phyloP scores from a whole-genome alignment of 495 filamentous ascomycete genomes.

The Lasiosphaeria ovina region DNA sequence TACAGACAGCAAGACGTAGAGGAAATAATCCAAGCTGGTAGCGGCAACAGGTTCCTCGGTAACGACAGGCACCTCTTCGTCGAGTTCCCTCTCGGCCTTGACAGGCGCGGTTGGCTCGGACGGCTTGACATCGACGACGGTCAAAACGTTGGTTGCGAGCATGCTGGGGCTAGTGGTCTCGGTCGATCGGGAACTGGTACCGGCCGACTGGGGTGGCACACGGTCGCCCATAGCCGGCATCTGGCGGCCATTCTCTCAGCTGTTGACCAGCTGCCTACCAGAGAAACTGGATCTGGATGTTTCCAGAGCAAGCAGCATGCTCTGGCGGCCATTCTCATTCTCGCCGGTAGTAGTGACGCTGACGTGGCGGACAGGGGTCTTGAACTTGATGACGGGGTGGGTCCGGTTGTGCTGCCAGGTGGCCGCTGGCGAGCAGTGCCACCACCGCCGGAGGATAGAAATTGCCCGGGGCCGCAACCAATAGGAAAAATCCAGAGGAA shows the following conservation, averaged over 20 bases:
- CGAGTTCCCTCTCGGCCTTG: conserved; percentile 27
- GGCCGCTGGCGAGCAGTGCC: too few relatives aligned
- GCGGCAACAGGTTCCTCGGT: conserved; percentile 49
- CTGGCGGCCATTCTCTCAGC: conserved; percentile 56
- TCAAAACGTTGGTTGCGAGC: conserved; percentile 64
- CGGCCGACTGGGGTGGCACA: conserved; percentile 17
- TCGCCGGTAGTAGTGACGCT: conserved; percentile 82
- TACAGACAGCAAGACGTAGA: conserved; percentile 77
- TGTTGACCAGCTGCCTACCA: too few relatives aligned
- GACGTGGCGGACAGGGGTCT: conserved; percentile 86
- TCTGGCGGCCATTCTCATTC: too few relatives aligned
- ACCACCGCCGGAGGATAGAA: too few relatives aligned
- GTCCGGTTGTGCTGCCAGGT: conserved; percentile 94
- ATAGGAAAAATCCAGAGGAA: too few relatives aligned
- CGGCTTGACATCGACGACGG: conserved; percentile 69
- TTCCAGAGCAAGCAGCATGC: too few relatives aligned
- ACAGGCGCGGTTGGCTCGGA: conserved; percentile 36
- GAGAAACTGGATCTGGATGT: too few relatives aligned
- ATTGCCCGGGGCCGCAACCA: too few relatives aligned
- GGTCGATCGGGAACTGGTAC: conserved; percentile 46
- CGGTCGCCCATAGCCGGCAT: conserved; percentile 70
- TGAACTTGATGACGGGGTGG: conserved; percentile 96
- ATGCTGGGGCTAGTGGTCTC: conserved; percentile 52
- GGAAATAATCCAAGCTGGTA: too few relatives aligned
- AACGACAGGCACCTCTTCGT: conserved; percentile 22